A percentile compares a stretch with the other conserved stretches of the same genome.
Evolutionary conservation across 345 rosid genomes (phyloP).

Genomic region (Orychophragmus violaceus): DNA sequence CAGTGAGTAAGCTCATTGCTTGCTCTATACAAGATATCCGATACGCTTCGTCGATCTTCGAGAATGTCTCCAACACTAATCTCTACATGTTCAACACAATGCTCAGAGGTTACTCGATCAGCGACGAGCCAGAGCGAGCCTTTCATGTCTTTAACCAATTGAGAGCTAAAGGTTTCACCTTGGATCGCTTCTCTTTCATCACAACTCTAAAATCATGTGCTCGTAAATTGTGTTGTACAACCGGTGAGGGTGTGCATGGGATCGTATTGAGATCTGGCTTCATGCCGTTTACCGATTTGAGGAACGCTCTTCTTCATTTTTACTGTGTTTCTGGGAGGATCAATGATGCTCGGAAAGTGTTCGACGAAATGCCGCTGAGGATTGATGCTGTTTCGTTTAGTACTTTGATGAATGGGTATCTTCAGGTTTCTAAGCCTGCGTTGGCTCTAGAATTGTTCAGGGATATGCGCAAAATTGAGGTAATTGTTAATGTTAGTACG

Average conservation of each 20-base stretch:
- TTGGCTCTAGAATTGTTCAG: constrained; percentile 33
- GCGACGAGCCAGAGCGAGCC: constrained; percentile 43
- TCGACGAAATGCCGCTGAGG: constrained; percentile 45
- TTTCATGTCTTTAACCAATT: constrained; percentile 44
- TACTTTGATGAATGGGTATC: constrained; percentile 48
- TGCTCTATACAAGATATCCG: constrained; percentile 36
- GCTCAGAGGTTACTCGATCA: constrained; percentile 46
- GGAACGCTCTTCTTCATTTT: constrained; percentile 41
- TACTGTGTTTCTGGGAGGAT: constrained; percentile 35
- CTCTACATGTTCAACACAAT: constrained; percentile 61
- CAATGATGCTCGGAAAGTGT: constrained; percentile 44
- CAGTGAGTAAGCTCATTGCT: constrained; percentile 59
- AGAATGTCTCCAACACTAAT: constrained; percentile 37
- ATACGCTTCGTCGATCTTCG: constrained; percentile 56
- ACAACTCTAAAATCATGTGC: constrained; percentile 46
- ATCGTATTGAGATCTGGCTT: constrained; percentile 47
- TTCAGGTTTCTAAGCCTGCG: constrained; percentile 33
- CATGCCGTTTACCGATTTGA: constrained; percentile 36
- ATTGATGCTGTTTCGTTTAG: constrained; percentile 53
- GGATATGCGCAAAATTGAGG: constrained; percentile 28
- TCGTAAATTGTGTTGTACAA: constrained; percentile 18
- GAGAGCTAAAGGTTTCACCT: constrained; percentile 38
- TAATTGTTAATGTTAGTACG: constrained; percentile 33
- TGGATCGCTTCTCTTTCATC: constrained; percentile 62
- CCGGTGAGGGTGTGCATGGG: constrained; percentile 31